Conservation (phyloP, 192 early-diverging fungal species). For the Backusella tuberculispora region DNA sequence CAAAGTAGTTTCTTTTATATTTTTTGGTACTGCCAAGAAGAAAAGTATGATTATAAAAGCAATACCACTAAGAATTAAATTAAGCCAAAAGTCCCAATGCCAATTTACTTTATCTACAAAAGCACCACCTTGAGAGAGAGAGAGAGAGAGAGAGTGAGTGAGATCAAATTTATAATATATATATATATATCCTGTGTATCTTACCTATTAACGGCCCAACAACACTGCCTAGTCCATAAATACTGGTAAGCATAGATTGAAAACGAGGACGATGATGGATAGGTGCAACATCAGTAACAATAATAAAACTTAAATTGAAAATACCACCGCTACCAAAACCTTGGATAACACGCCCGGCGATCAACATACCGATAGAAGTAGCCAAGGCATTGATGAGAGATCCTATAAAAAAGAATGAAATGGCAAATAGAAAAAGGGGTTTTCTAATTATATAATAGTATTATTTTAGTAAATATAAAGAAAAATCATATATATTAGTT, state of each 20-base stretch:
- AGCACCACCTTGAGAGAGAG: constrained; percentile 55
- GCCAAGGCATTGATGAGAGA: constrained; percentile 58
- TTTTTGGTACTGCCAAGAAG: constrained; percentile 54
- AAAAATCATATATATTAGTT: no score
- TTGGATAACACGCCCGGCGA: constrained; percentile 59
- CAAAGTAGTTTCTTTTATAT: constrained; percentile 42
- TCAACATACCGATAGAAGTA: constrained; percentile 65
- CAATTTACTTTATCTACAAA: constrained; percentile 68
- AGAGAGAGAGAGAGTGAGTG: not conserved
- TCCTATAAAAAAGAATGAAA: constrained; percentile 46
- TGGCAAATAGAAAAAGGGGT: constrained; percentile 12
- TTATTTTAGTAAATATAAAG: no score
- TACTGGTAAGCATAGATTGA: constrained; percentile 59
- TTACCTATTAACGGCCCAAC: constrained; percentile 60
- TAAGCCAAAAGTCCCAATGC: constrained; percentile 74
- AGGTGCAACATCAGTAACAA: constrained; percentile 72
- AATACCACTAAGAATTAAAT: constrained; percentile 27
- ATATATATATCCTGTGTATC: not conserved
- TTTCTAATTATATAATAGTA: no score
- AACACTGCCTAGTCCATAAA: constrained; percentile 63
- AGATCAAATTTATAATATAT: not conserved
- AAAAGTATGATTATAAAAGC: constrained; percentile 35
- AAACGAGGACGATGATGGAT: constrained; percentile 66
- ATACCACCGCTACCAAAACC: constrained; percentile 70
- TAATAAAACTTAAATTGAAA: constrained; percentile 63